These are phyloP conservation scores for Ophiostoma sp. DNA, from an alignment of 2,329 filamentous ascomycete species.

Conservation along the genomic window DNA sequence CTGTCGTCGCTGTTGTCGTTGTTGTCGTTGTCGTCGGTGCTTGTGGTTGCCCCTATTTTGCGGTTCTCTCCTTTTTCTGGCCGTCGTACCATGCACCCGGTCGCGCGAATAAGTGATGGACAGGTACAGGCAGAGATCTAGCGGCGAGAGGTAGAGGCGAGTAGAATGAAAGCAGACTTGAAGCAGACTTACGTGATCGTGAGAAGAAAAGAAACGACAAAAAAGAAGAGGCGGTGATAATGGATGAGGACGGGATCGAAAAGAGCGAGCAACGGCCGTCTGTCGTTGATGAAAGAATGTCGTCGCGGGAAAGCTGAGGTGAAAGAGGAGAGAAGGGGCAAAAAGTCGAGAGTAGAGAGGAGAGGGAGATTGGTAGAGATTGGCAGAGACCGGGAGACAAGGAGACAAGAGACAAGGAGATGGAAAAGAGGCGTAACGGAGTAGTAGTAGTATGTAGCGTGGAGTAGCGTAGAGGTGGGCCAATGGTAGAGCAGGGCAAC, in stretches of 20 bases:
- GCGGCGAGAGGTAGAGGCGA: too few relatives aligned
- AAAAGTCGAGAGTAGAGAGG: neutral
- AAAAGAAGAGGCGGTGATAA: neutral
- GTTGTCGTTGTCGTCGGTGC: neutral
- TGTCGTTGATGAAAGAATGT: constrained; percentile 6
- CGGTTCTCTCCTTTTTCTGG: neutral
- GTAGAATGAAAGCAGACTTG: neutral
- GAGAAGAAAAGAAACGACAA: neutral
- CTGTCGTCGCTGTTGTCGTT: neutral
- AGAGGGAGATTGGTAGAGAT: neutral
- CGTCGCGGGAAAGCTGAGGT: constrained; percentile 1
- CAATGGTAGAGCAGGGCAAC: constrained; percentile 8
- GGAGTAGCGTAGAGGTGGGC: neutral
- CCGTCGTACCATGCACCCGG: neutral
- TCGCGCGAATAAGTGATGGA: constrained; percentile 4
- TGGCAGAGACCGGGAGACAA: neutral
- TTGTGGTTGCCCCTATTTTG: constrained; percentile 6
- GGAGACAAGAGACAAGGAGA: neutral
- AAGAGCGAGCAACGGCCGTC: constrained; percentile 11
- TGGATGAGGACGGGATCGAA: neutral
- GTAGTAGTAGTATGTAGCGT: neutral
- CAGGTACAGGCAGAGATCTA: constrained; percentile 9
- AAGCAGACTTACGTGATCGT: constrained; percentile 3
- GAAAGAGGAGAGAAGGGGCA: neutral
- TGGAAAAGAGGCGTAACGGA: neutral